These are phyloP conservation scores for Pseudozyma tsukubaensis DNA, from an alignment of 1,284 basidiomycete species.

Conservation along the genomic window DNA sequence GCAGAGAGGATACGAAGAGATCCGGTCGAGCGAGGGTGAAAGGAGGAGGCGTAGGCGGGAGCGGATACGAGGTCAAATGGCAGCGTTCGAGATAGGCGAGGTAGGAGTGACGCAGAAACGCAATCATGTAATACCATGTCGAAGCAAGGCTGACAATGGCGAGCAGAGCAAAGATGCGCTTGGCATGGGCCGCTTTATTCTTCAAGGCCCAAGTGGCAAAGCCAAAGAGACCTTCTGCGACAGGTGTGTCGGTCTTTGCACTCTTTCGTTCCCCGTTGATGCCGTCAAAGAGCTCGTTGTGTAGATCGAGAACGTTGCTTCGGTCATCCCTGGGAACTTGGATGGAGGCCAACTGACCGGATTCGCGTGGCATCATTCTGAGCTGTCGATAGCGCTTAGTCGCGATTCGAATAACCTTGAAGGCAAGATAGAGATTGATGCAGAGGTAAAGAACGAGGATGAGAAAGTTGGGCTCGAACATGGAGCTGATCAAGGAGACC, in stretches of 20 bases:
- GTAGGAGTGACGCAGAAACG: constrained; percentile 62
- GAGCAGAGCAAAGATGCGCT: constrained; percentile 24
- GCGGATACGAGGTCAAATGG: constrained; percentile 25
- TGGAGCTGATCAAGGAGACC: constrained; percentile 29
- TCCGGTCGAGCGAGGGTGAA: constrained; percentile 16
- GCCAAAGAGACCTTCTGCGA: constrained; percentile 25
- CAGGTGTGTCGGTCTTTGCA: constrained; percentile 17
- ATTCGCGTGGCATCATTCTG: constrained; percentile 12
- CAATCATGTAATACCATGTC: constrained; percentile 62
- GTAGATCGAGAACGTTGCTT: constrained; percentile 7
- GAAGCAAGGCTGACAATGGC: constrained; percentile 39
- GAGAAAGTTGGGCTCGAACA: constrained; percentile 53
- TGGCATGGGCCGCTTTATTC: constrained; percentile 20
- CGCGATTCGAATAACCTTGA: constrained; percentile 24
- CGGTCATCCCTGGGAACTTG: constrained; percentile 1
- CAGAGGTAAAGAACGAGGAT: constrained; percentile 48
- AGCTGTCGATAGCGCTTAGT: constrained; percentile 32
- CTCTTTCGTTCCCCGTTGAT: background rate
- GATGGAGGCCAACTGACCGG: constrained; percentile 13
- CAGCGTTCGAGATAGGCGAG: constrained; percentile 46
- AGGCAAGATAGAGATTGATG: constrained; percentile 37
- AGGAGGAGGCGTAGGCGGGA: constrained; percentile 29
- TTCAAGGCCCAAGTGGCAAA: constrained; percentile 41
- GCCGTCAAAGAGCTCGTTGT: constrained; percentile 12
- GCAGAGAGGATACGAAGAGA: constrained; percentile 68